Percentiles rank a stretch among this genome's conserved stretches.
Evolutionary conservation across 805 yeast species (phyloP).

Genomic region (Saturnispora dispora): DNA sequence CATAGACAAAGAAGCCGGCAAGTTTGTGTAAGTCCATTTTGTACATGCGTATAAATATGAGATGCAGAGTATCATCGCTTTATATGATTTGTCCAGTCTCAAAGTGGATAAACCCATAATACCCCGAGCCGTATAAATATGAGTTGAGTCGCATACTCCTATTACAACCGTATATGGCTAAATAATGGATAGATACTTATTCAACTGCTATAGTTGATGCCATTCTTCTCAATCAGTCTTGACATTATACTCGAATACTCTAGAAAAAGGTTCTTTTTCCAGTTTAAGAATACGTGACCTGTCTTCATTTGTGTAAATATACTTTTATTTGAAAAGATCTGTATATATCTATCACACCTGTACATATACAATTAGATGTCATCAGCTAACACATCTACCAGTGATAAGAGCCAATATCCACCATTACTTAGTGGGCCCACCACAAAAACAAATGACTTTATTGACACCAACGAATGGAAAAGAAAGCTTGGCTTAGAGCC

Average conservation of each 20-base stretch:
- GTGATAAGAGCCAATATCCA: neutral
- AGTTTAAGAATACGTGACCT: neutral
- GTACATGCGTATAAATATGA: neutral
- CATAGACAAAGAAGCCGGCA: neutral
- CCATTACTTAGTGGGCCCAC: neutral
- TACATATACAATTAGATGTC: neutral
- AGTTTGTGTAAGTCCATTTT: too few species aligned
- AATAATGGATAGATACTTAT: neutral
- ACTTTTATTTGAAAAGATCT: neutral
- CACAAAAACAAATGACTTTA: neutral
- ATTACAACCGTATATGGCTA: neutral
- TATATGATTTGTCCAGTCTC: neutral
- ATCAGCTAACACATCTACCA: neutral
- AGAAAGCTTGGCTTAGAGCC: neutral
- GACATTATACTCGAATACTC: too few species aligned
- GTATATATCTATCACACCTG: neutral
- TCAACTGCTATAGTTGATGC: neutral
- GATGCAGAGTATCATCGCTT: neutral
- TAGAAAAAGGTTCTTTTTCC: neutral
- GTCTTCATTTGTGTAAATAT: neutral
- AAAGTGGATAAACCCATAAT: neutral
- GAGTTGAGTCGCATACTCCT: neutral
- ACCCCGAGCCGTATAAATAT: neutral
- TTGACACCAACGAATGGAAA: neutral
- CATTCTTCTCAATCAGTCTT: neutral